A percentile compares a stretch with the other conserved stretches of the same genome.
Conservation (phyloP, 1,284 basidiomycete species). For the Schizophyllum amplum region DNA sequence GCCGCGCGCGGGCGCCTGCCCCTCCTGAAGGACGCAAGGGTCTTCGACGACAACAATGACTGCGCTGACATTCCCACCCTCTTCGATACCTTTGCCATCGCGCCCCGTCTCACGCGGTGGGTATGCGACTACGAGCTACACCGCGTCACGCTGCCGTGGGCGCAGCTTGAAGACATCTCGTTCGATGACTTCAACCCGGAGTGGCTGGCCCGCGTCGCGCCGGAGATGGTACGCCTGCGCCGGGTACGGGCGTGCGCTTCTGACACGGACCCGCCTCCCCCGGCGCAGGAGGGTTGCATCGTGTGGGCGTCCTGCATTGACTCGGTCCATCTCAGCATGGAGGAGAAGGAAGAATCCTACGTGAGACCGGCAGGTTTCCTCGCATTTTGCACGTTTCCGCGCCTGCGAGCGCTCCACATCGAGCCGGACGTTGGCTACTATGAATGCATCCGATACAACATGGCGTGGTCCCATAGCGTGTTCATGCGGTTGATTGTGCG, state of each 20-base stretch:
- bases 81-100: neutral
- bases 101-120: neutral
- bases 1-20: neutral
- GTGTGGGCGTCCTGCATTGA: neutral
- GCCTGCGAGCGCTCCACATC: no score
- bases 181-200: neutral
- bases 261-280: no score
- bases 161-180: neutral
- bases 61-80: neutral
- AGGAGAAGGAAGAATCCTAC: no score
- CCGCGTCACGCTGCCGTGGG: neutral
- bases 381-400: no score
- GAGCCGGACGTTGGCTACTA: no score
- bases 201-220: neutral
- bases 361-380: no score
- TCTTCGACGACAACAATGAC: neutral
- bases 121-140: neutral
- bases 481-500: no score
- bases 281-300: neutral
- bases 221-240: neutral
- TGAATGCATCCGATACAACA: no score
- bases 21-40: neutral
- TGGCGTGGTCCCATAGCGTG: no score
- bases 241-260: neutral
- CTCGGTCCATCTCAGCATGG: no score